Base-by-base conservation (phyloP, 495 filamentous ascomycete species). In the Evernia prunastri region DNA sequence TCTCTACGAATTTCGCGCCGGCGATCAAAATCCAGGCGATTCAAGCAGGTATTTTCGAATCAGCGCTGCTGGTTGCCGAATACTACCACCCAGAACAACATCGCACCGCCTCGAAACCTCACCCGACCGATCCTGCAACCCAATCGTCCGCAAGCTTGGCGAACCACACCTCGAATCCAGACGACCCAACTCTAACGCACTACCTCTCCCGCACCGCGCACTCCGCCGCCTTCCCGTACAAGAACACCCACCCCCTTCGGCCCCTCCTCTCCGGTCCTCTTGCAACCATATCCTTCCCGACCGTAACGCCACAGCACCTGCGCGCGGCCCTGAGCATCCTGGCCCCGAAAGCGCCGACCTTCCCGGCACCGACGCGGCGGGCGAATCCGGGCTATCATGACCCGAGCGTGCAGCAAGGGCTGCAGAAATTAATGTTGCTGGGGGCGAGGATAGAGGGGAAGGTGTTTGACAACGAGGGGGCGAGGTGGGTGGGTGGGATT, bases 401-500 rank as follows among this genome's bases (percentile, higher is more conserved):
- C 58, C 75, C 82, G 3, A 73, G 80, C 17, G 87, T 90, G 47
- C 90, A 96, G 77, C 81, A 74, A 58, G 95, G 90, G 47, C 71
- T 97, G 70, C 85, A 89, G 74, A 98, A 98, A 76, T 74, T 97
- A 63, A 76, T 95, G 73, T 69, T 98, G 40, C 75, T 97, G 51
- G 95, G 90, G 61, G 92, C 92, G 23, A 81, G 94, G 61, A 84
- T 96, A 31, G 86, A 89, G 68, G 88, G 88, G 64, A 84, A 83
- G 76, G 88, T 91, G 53, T 90, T 97, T 69, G 95, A 98, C 76
- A 70, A 81, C 36, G 86, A 87, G 23, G 87, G 89, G 66, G 79
- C 89, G 62, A 88, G 86, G 72, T 94, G 90, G 89, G 84, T 97
- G 59, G 90, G 88, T 49, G 82, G 84, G n/a, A 89, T 97, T 70